These are phyloP conservation scores for Typha latifolia DNA, from an alignment of 176 grass and related monocot genomes.

Conservation along the genomic window DNA sequence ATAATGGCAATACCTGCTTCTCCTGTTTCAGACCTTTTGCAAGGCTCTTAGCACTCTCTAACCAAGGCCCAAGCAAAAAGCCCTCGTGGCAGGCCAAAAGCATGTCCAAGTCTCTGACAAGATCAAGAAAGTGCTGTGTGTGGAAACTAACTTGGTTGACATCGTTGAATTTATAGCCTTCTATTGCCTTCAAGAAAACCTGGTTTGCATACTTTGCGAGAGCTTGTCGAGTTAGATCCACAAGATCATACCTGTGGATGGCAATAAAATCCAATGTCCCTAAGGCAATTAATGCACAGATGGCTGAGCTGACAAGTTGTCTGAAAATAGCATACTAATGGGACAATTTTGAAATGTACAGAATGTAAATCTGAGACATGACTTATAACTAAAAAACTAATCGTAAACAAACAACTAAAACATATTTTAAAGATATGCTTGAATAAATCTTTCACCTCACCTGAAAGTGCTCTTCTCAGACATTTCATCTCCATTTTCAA, in stretches of 20 bases:
- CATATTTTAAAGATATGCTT: neutral
- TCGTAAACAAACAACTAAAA: neutral
- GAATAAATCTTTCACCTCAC: slow-evolving; percentile 16
- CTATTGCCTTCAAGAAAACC: slow-evolving; percentile 46
- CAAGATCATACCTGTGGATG: slow-evolving; percentile 57
- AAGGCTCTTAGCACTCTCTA: slow-evolving; percentile 58
- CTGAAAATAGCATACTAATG: too few relatives aligned
- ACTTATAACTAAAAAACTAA: neutral
- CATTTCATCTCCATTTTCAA: slow-evolving; percentile 66
- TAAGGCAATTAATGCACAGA: neutral
- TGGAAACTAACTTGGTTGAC: slow-evolving; percentile 31
- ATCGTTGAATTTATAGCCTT: slow-evolving; percentile 45
- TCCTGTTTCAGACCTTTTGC: slow-evolving; percentile 43
- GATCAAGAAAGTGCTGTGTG: slow-evolving; percentile 37
- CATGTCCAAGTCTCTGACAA: slow-evolving; percentile 55
- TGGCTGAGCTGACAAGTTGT: too few relatives aligned
- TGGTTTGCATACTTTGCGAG: slow-evolving; percentile 72
- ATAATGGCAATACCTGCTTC: slow-evolving; percentile 36
- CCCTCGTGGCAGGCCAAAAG: slow-evolving; percentile 63
- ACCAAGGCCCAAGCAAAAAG: slow-evolving; percentile 76
- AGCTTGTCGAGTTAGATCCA: slow-evolving; percentile 77
- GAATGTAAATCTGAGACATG: too few relatives aligned
- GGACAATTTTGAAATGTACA: too few relatives aligned
- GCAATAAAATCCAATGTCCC: slow-evolving; percentile 1
- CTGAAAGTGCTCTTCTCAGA: slow-evolving; percentile 61